phyloP scores from a whole-genome alignment of 2,329 filamentous ascomycete genomes.

The Alternaria sp. region DNA sequence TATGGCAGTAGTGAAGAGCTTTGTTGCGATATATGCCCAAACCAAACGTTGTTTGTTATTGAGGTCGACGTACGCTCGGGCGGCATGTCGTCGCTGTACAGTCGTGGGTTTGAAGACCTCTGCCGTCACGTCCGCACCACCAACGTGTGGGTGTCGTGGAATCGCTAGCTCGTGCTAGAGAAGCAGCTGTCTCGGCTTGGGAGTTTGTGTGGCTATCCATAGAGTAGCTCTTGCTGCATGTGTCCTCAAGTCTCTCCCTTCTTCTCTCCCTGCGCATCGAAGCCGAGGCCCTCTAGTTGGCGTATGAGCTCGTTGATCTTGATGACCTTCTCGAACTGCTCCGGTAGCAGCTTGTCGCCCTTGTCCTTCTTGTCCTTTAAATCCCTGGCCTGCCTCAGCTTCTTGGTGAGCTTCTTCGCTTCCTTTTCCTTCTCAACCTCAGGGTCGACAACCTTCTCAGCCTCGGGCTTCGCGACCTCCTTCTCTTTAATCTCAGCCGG shows the following conservation, averaged over 20 bases:
- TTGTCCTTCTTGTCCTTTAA: constrained; percentile 89
- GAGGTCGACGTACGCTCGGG: background rate
- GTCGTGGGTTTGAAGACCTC: background rate
- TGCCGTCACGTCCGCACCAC: background rate
- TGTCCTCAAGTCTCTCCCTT: constrained; percentile 49
- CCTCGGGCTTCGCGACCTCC: constrained; percentile 23
- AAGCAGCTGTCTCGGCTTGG: background rate
- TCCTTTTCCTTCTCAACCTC: constrained; percentile 90
- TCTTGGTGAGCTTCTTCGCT: constrained; percentile 89
- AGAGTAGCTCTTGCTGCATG: background rate
- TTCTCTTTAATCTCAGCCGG: constrained; percentile 29
- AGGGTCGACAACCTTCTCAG: constrained; percentile 58
- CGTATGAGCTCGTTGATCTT: constrained; percentile 94
- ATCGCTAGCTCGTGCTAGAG: background rate
- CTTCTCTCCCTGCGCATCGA: constrained; percentile 78
- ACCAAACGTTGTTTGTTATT: background rate
- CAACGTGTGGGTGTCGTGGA: no score
- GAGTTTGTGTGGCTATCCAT: background rate
- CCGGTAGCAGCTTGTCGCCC: constrained; percentile 81
- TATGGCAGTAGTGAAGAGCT: background rate
- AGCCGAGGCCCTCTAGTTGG: constrained; percentile 83
- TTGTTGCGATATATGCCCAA: background rate
- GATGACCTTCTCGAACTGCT: constrained; percentile 97
- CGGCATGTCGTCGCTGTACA: background rate
- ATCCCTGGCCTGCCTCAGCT: constrained; percentile 90